Evolutionary conservation across 2,329 filamentous ascomycete genomes (phyloP).

Genomic region (Leptographium procerum): DNA sequence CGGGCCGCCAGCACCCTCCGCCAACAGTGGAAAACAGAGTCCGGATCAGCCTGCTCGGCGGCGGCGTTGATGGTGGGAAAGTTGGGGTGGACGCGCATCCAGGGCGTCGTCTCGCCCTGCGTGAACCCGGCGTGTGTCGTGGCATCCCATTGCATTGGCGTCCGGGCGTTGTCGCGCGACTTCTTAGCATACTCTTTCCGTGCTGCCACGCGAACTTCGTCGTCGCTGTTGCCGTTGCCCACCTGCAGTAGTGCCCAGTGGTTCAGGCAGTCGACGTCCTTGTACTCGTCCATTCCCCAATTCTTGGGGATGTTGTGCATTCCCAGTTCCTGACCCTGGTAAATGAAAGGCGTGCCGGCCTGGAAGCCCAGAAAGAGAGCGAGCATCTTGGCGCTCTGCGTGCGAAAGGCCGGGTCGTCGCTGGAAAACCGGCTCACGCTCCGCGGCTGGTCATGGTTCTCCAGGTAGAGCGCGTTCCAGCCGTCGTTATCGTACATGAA

Average conservation of each 20-base stretch:
- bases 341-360: constrained; percentile 44
- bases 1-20: not conserved
- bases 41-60: not conserved
- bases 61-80: not conserved
- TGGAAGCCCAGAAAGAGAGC: constrained; percentile 32
- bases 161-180: constrained; percentile 7
- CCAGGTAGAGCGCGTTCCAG: constrained; percentile 48
- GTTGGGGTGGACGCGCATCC: constrained; percentile 6
- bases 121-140: constrained; percentile 2
- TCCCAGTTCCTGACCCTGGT: constrained; percentile 50
- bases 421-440: constrained; percentile 39
- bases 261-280: constrained; percentile 23
- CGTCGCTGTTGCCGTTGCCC: not conserved
- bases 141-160: constrained; percentile 6
- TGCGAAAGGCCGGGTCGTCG: constrained; percentile 24
- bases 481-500: constrained; percentile 39
- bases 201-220: not conserved
- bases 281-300: constrained; percentile 36
- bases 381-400: constrained; percentile 38
- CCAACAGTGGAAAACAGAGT: constrained; percentile 5
- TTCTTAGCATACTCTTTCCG: constrained; percentile 1
- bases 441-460: constrained; percentile 51
- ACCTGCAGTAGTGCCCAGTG: not conserved
- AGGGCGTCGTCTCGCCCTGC: not conserved
- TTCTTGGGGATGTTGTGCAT: constrained; percentile 39